A percentile compares a stretch with the other conserved stretches of the same genome.
Evolutionary conservation across 1,139 yeast species (phyloP).

Genomic region (Diutina mesorugosa): DNA sequence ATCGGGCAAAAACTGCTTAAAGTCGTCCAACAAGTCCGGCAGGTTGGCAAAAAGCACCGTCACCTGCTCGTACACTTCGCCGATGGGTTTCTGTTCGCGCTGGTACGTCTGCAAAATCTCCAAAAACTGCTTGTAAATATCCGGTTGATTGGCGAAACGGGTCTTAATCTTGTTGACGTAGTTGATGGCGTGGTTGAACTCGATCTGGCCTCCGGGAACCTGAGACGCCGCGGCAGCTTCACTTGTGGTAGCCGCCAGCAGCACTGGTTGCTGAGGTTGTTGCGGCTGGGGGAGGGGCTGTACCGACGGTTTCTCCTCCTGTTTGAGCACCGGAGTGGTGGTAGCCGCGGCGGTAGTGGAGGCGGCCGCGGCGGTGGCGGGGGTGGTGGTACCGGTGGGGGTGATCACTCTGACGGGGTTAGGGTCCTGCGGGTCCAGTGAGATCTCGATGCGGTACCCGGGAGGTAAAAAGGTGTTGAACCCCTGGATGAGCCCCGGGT

Average conservation of each 20-base stretch:
- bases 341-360: conserved; percentile 15
- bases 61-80: conserved; percentile 90
- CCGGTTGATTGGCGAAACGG: conserved; percentile 89
- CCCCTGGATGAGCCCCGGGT: conserved; percentile 87
- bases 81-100: conserved; percentile 88
- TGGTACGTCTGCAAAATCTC: conserved; percentile 95
- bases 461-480: conserved; percentile 96
- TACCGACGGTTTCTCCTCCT: not conserved
- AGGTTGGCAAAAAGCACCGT: conserved; percentile 82
- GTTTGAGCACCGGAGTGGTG: conserved; percentile 14
- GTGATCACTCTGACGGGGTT: conserved; percentile 91
- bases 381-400: conserved; percentile 60
- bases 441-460: conserved; percentile 90
- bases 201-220: conserved; percentile 67
- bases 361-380: not conserved
- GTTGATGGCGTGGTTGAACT: conserved; percentile 92
- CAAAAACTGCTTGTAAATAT: conserved; percentile 84
- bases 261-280: not conserved
- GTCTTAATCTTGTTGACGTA: conserved; percentile 94
- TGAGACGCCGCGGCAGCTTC: not conserved
- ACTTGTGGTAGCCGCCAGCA: conserved; percentile 6
- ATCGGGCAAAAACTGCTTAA: conserved; percentile 91
- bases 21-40: conserved; percentile 88
- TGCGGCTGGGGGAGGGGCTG: not conserved
- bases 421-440: conserved; percentile 80